Base-by-base conservation (phyloP, 805 yeast species). In the Candida vartiovaarae region DNA sequence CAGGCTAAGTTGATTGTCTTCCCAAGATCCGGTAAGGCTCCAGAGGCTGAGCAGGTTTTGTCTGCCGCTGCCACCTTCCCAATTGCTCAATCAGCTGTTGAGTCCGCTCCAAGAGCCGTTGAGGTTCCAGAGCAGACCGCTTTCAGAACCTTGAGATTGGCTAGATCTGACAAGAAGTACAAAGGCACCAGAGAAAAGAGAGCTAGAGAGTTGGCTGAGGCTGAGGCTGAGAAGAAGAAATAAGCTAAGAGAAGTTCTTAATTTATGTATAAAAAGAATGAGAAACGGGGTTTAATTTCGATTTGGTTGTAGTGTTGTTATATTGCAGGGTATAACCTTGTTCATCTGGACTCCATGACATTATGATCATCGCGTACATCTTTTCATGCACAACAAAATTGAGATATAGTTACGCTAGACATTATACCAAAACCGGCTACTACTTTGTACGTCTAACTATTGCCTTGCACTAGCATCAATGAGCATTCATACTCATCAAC, bases 191-290 rank as follows among this genome's bases (percentile, higher is more conserved):
- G 95, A 77, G 98, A 82, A 70, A 93, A 91, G 95, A 85, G 96
- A 78, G 95, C 95, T 66, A 81, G 71, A 69, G 97, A 90, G 61
- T 80, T 80, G 79, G 97, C 96, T 71, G 98, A 88, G 78, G 98
- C 97, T 72, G 99, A 90, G 79, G 95, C 95, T 76, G 96, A 89
- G 67, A 90, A 90, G 91, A 90, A 90, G 90, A 88, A 88, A 83
- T 88, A 86, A 82, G 64, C 58, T 44, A 39, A 43, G 32, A 30
- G 29, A 15, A 41, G 41, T 40, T 38, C 38, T 47, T 48, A 47
- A 50, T 42, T 51, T 47, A 50, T 53, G 55, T 53, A 53, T 53
- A 51, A 51, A 50, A 53, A 50, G 46, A 51, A 42, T 49, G 49
- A 48, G 50, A 45, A 46, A 41, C 32, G 36, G 48, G 41, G 45